phyloP scores from a whole-genome alignment of 208 protist genomes.

The Naegleria gruberi region DNA sequence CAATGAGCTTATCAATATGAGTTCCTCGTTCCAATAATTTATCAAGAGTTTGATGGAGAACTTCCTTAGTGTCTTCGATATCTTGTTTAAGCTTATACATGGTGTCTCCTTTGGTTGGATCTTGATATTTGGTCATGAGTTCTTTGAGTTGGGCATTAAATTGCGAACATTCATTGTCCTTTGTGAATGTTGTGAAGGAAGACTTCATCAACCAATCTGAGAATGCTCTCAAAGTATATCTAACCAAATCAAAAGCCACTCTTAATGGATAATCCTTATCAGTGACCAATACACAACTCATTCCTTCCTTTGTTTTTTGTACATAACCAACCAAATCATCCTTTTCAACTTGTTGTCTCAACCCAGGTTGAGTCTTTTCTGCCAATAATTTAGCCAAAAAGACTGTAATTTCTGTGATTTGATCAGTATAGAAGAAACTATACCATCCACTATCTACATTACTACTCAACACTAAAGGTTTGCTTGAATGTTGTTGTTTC shows the following conservation, averaged over 20 bases:
- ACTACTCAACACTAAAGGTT: not conserved
- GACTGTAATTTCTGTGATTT: not conserved
- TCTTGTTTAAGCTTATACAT: conserved; percentile 27
- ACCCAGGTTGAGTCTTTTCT: not conserved
- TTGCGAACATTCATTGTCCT: not conserved
- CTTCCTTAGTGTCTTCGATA: conserved; percentile 32
- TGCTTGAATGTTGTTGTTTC: not conserved
- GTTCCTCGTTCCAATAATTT: conserved; percentile 31
- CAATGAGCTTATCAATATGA: conserved; percentile 27
- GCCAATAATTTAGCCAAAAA: conserved; percentile 18
- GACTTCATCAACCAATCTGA: not conserved
- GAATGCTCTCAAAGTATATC: conserved; percentile 7
- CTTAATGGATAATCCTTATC: conserved; percentile 25
- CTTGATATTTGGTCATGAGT: conserved; percentile 19
- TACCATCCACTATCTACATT: not conserved
- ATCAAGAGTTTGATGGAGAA: conserved; percentile 30
- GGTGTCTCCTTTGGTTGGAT: conserved; percentile 33
- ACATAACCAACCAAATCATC: conserved; percentile 19
- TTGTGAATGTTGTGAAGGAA: no score
- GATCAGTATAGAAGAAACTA: not conserved
- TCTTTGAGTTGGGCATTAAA: not conserved
- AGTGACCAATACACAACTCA: not conserved
- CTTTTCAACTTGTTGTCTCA: conserved; percentile 20
- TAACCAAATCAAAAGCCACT: conserved; percentile 24
- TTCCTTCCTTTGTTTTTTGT: conserved; percentile 2